These are phyloP conservation scores for Byssoonygena ceratinophila DNA, from an alignment of 2,329 filamentous ascomycete species.

Conservation along the genomic window DNA sequence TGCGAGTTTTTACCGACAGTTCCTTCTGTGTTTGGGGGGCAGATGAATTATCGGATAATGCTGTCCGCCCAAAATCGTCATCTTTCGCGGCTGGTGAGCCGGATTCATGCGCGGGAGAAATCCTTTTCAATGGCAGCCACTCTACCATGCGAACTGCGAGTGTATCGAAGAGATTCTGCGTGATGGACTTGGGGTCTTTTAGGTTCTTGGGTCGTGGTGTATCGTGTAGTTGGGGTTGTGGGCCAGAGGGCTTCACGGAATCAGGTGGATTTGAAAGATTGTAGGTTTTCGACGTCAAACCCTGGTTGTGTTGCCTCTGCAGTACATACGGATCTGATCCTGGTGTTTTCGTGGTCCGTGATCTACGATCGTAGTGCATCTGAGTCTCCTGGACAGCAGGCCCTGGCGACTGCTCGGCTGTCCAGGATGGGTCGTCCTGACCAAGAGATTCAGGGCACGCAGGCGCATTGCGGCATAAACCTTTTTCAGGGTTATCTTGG, in stretches of 20 bases:
- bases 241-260: neutral
- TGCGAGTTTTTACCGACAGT: neutral
- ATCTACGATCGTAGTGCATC: neutral
- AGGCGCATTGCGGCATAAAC: slow-evolving; percentile 50
- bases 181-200: slow-evolving; percentile 53
- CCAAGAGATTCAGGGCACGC: slow-evolving; percentile 10
- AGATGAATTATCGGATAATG: neutral
- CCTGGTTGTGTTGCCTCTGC: neutral
- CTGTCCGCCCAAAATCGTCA: neutral
- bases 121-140: slow-evolving; percentile 33
- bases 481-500: slow-evolving; percentile 62
- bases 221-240: neutral
- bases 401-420: neutral
- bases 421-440: neutral
- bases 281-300: neutral
- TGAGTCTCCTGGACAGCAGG: neutral
- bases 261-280: neutral
- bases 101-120: neutral
- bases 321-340: neutral
- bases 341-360: neutral
- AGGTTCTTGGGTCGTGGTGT: slow-evolving; percentile 21
- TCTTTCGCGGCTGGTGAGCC: neutral
- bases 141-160: slow-evolving; percentile 37
- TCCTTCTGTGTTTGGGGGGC: neutral
- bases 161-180: slow-evolving; percentile 47